Base-by-base conservation (phyloP, 2,329 filamentous ascomycete species). In the Fusarium sp. region DNA sequence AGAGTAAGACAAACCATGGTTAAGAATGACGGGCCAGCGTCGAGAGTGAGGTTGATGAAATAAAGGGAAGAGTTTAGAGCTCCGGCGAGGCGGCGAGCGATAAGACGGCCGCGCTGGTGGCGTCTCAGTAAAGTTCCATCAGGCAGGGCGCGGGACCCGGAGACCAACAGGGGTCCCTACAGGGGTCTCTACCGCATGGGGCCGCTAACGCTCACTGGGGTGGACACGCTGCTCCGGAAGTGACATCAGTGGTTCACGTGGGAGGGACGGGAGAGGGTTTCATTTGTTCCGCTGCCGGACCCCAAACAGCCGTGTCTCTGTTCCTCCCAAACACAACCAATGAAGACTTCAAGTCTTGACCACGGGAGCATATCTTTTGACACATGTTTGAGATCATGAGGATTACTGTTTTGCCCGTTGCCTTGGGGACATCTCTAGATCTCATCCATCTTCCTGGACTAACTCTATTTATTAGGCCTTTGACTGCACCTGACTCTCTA, bases 1-100 rank as follows among this genome's bases (percentile, higher is more conserved):
- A 34, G 14, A 62, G 45, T 41, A 41, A 60, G 43, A 76, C 73
- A 64, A 69, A 75, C 73, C 73, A 75, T 75, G 63, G 71, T 72
- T 43, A 14, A 35, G 14, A 56, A 23, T 34, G 58, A 67, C 58
- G 37, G 34, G 23, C 65, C 57, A 32, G 37, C 58, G 58, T 23
- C 54, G 27, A 62, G 32, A 27, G 45, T n/a, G 67, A 34, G 25
- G 37, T 41, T 25, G 52, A 45, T 57, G 16, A 23, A 23, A 57
- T 57, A 20, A 30, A 23, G 39, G n/a, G 35, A 43, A 34, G 32
- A 60, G 59, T 52, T 64, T 30, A 54, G 27, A 54, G 58, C 61
- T 60, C 41, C 60, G 63, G n/a, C 48, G 18, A 52, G 52, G 50
- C 30, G 11, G 43, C 64, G 62, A 70, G 30, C 61, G 61, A 54